A percentile compares a stretch with the other conserved stretches of the same genome.
phyloP scores from a whole-genome alignment of 2,329 filamentous ascomycete species.

The Colletotrichum magnum region DNA sequence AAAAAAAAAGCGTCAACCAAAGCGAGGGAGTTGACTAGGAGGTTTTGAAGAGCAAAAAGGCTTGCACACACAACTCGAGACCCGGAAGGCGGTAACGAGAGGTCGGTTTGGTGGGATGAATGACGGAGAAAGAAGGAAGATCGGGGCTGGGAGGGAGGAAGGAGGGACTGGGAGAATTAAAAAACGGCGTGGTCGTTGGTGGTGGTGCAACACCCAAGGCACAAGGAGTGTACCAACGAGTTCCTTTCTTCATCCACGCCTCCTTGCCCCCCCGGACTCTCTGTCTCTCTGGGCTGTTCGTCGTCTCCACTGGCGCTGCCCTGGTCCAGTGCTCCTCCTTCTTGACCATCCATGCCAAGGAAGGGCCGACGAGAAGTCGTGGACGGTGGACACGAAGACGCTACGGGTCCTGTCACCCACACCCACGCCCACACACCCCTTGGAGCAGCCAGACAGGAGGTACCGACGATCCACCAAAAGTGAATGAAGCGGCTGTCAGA shows the following conservation, averaged over 20 bases:
- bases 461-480: constrained; percentile 12
- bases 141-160: constrained; percentile 25
- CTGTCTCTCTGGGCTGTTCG: background rate
- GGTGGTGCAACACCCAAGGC: constrained; percentile 20
- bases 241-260: constrained; percentile 3
- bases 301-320: constrained; percentile 13
- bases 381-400: constrained; percentile 24
- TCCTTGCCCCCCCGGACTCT: constrained; percentile 19
- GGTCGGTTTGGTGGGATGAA: constrained; percentile 27
- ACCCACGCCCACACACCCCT: background rate
- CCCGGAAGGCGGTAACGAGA: constrained; percentile 35
- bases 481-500: constrained; percentile 29
- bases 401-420: background rate
- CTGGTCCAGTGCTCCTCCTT: constrained; percentile 17
- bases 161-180: constrained; percentile 38
- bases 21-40: constrained; percentile 40
- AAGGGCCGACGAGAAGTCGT: constrained; percentile 39
- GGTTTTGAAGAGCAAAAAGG: constrained; percentile 30
- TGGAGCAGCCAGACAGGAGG: constrained; percentile 9
- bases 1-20: constrained; percentile 38
- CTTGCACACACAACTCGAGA: constrained; percentile 28
- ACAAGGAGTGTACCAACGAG: constrained; percentile 6
- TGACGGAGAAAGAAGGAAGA: constrained; percentile 20
- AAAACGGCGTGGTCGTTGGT: constrained; percentile 38
- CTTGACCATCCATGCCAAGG: constrained; percentile 34